These are phyloP conservation scores for Teunomyces panamensis DNA, from an alignment of 805 yeast genomes.

Conservation along the genomic window DNA sequence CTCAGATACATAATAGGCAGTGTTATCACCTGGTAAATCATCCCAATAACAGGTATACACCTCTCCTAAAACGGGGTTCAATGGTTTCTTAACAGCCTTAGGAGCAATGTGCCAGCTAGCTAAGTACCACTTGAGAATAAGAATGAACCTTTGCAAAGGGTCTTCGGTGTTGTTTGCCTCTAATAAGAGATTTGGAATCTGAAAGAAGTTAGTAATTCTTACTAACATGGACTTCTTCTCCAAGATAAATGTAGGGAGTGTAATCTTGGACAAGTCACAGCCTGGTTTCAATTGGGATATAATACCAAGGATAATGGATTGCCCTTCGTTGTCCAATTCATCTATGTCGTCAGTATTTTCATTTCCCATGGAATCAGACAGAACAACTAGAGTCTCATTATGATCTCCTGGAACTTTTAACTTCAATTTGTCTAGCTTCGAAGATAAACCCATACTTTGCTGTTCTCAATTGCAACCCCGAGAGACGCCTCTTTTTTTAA, in stretches of 20 bases:
- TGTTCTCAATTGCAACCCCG: too few relatives aligned
- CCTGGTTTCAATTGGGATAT: constrained; percentile 93
- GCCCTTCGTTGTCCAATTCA: constrained; percentile 88
- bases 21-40: constrained; percentile 58
- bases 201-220: constrained; percentile 83
- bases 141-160: constrained; percentile 64
- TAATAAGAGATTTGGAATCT: constrained; percentile 72
- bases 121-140: constrained; percentile 83
- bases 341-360: constrained; percentile 68
- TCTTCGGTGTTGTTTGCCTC: constrained; percentile 62
- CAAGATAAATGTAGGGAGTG: constrained; percentile 90
- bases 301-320: constrained; percentile 82
- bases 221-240: constrained; percentile 96
- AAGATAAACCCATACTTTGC: too few relatives aligned
- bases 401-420: too few relatives aligned
- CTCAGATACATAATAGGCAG: constrained; percentile 84
- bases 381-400: too few relatives aligned
- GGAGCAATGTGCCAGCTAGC: constrained; percentile 98
- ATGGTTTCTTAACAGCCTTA: constrained; percentile 95
- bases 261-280: constrained; percentile 82
- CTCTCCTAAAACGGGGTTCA: constrained; percentile 94
- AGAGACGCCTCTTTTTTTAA: too few relatives aligned
- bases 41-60: constrained; percentile 92
- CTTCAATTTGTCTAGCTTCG: too few relatives aligned
- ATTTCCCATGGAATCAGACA: too few relatives aligned